Evolutionary conservation across 2,329 filamentous ascomycete species (phyloP).

Genomic region (Colletotrichum zoysiae): DNA sequence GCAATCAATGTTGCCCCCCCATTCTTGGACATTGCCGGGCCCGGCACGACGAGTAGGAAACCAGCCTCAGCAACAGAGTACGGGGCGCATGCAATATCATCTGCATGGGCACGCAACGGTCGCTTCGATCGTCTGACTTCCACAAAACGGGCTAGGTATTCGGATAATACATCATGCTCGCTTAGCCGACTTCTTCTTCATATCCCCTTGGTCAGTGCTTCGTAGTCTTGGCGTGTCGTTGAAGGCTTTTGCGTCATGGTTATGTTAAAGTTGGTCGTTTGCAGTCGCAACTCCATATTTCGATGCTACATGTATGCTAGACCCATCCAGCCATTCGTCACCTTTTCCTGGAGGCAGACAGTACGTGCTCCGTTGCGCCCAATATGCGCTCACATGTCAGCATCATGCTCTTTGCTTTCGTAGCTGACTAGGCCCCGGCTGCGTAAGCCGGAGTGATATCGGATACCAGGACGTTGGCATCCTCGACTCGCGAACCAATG

Average conservation of each 20-base stretch:
- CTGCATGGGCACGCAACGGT: neutral
- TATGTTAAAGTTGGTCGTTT: neutral
- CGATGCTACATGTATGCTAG: neutral
- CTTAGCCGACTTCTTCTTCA: neutral
- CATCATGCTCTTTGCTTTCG: constrained; percentile 12
- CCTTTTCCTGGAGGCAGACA: constrained; percentile 3
- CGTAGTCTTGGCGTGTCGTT: neutral
- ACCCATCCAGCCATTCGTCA: constrained; percentile 22
- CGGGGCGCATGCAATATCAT: too few species aligned
- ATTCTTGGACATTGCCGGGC: neutral
- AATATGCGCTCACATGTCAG: constrained; percentile 17
- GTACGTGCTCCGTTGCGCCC: neutral
- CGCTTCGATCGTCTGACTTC: neutral
- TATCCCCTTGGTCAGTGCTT: neutral
- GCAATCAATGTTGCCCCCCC: neutral
- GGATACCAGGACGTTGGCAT: too few species aligned
- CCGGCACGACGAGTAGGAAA: neutral
- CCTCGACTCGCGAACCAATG: neutral
- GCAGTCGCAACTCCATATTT: neutral
- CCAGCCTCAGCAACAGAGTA: neutral
- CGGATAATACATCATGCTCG: too few species aligned
- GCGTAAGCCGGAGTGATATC: neutral
- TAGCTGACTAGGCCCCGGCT: constrained; percentile 21
- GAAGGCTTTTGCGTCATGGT: neutral
- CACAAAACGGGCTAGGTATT: neutral